Conservation (phyloP, 1,284 basidiomycete species). For the Cryptococcus jaspeensis region DNA sequence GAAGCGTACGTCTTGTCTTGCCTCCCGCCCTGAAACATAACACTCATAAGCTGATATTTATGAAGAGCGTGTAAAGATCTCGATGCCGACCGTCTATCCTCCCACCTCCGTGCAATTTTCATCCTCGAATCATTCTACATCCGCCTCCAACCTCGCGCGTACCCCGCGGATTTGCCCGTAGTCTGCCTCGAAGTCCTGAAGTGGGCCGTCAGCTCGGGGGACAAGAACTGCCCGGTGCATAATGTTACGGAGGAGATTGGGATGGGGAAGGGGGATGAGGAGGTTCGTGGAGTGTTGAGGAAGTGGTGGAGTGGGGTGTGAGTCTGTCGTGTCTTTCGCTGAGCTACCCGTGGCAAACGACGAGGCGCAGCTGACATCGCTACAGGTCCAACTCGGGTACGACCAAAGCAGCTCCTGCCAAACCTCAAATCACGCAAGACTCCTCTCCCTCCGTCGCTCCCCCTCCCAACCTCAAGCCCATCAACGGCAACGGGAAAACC, state of each 20-base stretch:
- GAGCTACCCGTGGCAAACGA: too few relatives aligned
- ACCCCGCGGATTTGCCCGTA: slow-evolving; percentile 17
- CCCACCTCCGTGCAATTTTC: slow-evolving; percentile 27
- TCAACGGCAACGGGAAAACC: too few relatives aligned
- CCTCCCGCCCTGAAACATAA: too few relatives aligned
- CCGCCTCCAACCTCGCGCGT: slow-evolving; percentile 5
- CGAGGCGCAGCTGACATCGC: background rate
- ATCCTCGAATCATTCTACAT: slow-evolving; percentile 20
- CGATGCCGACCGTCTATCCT: slow-evolving; percentile 15
- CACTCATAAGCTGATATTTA: background rate
- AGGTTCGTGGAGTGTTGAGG: slow-evolving; percentile 21
- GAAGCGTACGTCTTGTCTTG: slow-evolving; percentile 22
- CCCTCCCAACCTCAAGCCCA: too few relatives aligned
- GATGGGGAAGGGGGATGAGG: slow-evolving; percentile 10
- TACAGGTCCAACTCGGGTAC: too few relatives aligned
- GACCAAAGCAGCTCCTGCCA: too few relatives aligned
- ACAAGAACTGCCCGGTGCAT: slow-evolving; percentile 24
- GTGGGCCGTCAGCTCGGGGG: slow-evolving; percentile 27
- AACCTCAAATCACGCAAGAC: too few relatives aligned
- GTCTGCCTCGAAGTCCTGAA: slow-evolving; percentile 24
- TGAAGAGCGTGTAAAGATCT: background rate
- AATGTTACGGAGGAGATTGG: slow-evolving; percentile 16
- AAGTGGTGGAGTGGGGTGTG: slow-evolving; percentile 43
- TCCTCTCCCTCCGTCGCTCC: too few relatives aligned
- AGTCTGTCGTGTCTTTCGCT: slow-evolving; percentile 8